These are phyloP conservation scores for Colletotrichum melonis DNA, from an alignment of 2,329 filamentous ascomycete genomes.

Conservation along the genomic window DNA sequence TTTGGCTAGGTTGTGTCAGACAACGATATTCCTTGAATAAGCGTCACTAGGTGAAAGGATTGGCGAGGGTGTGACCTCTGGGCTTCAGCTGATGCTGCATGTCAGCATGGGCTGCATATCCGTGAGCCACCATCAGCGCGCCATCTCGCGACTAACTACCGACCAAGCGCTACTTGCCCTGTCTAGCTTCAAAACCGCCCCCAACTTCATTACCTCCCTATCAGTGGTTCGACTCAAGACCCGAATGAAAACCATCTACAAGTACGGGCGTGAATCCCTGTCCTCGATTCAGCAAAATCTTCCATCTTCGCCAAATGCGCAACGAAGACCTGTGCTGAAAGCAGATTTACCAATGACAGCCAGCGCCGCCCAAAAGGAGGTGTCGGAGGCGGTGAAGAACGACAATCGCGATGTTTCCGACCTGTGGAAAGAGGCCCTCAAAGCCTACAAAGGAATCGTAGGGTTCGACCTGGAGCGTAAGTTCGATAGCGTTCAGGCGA, in stretches of 20 bases:
- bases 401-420: conserved; percentile 45
- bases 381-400: conserved; percentile 34
- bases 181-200: neutral
- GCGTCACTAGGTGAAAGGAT: too few relatives aligned
- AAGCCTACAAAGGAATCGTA: conserved; percentile 45
- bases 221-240: neutral
- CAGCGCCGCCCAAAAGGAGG: neutral
- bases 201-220: neutral
- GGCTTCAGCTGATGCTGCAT: neutral
- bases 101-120: neutral
- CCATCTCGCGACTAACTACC: too few relatives aligned
- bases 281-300: neutral
- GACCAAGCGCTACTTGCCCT: too few relatives aligned
- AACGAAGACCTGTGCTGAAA: too few relatives aligned
- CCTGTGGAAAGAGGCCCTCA: conserved; percentile 47
- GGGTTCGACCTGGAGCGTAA: conserved; percentile 46
- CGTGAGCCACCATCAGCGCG: neutral
- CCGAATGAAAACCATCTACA: too few relatives aligned
- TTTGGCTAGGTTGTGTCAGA: too few relatives aligned
- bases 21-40: too few relatives aligned
- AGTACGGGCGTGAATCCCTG: neutral
- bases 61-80: too few relatives aligned
- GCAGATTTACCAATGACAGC: neutral
- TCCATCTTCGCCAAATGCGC: too few relatives aligned
- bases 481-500: conserved; percentile 41